Conservation (phyloP, 108 stramenopile genomes). For the Skeletonema marinoi region DNA sequence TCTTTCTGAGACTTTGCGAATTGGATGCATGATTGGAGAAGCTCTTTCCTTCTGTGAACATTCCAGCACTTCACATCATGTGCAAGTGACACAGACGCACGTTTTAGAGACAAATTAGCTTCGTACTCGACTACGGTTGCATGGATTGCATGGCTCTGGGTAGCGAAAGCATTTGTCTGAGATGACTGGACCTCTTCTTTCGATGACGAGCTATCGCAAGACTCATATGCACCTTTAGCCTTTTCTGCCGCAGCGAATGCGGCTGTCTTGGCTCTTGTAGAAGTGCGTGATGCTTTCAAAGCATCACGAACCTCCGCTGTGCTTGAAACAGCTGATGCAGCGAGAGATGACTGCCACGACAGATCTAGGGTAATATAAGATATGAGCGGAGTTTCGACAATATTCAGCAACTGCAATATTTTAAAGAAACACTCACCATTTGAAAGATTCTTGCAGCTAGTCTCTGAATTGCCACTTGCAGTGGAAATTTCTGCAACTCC, state of each 20-base stretch:
- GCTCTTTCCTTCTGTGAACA: slow-evolving; percentile 76
- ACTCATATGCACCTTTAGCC: slow-evolving; percentile 53
- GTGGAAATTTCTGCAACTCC: slow-evolving; percentile 68
- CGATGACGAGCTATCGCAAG: slow-evolving; percentile 40
- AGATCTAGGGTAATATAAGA: slow-evolving; percentile 50
- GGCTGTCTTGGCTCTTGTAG: slow-evolving; percentile 47
- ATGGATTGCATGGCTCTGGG: slow-evolving; percentile 86
- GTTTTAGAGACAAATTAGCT: slow-evolving; percentile 73
- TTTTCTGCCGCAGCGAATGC: slow-evolving; percentile 63
- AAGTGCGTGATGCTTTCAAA: slow-evolving; percentile 73
- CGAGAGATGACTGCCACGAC: slow-evolving; percentile 83
- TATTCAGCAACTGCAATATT: background rate
- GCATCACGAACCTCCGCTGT: slow-evolving; percentile 77
- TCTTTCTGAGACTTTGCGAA: slow-evolving; percentile 76
- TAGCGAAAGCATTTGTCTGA: slow-evolving; percentile 67
- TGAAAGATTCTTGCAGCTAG: slow-evolving; percentile 57
- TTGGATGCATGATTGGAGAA: slow-evolving; percentile 60
- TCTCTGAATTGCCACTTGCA: slow-evolving; percentile 52
- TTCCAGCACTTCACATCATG: slow-evolving; percentile 91
- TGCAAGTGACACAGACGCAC: slow-evolving; percentile 78
- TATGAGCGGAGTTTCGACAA: background rate
- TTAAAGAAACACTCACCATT: slow-evolving; percentile 61
- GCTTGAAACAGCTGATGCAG: slow-evolving; percentile 74
- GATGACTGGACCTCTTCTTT: slow-evolving; percentile 69
- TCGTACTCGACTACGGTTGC: slow-evolving; percentile 88